A percentile compares a stretch with the other conserved stretches of the same genome.
These are phyloP conservation scores for Tillandsia leiboldiana DNA, from an alignment of 176 grass and related monocot genomes.

Conservation along the genomic window DNA sequence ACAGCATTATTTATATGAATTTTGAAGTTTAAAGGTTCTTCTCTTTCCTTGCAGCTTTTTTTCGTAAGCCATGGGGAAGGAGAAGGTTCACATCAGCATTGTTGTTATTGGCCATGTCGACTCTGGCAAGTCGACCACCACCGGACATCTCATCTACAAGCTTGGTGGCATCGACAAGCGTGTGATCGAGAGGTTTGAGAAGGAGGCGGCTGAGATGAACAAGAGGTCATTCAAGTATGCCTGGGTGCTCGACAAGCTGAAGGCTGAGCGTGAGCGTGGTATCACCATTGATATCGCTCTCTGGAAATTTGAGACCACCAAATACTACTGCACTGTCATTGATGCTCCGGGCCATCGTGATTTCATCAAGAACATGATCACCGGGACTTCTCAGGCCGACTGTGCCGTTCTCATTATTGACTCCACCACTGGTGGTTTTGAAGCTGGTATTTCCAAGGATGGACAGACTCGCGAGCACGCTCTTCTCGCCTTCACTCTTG, in stretches of 20 bases:
- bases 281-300: slow-evolving; percentile 20
- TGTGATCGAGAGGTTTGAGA: slow-evolving; percentile 16
- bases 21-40: not conserved
- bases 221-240: slow-evolving; percentile 22
- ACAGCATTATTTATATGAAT: not conserved
- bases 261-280: slow-evolving; percentile 16
- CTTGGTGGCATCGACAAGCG: slow-evolving; percentile 15
- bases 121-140: slow-evolving; percentile 14
- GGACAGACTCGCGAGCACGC: slow-evolving; percentile 15
- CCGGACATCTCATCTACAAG: slow-evolving; percentile 15
- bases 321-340: slow-evolving; percentile 17
- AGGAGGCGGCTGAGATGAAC: slow-evolving; percentile 22
- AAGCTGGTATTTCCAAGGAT: slow-evolving; percentile 17
- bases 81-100: slow-evolving; percentile 2
- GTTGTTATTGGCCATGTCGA: slow-evolving; percentile 7
- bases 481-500: slow-evolving; percentile 15
- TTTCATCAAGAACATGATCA: slow-evolving; percentile 21
- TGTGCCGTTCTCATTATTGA: slow-evolving; percentile 16
- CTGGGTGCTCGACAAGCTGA: slow-evolving; percentile 18
- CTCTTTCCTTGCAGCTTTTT: not conserved
- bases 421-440: slow-evolving; percentile 18
- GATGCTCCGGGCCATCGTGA: slow-evolving; percentile 17
- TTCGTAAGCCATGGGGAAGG: not conserved
- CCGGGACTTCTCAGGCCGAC: slow-evolving; percentile 13
- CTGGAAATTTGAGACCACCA: slow-evolving; percentile 11